Evolutionary conservation across 176 grass and related monocot genomes (phyloP), one percentile per base, ranked within the genome.

Genomic region (Microstegium vimineum): DNA sequence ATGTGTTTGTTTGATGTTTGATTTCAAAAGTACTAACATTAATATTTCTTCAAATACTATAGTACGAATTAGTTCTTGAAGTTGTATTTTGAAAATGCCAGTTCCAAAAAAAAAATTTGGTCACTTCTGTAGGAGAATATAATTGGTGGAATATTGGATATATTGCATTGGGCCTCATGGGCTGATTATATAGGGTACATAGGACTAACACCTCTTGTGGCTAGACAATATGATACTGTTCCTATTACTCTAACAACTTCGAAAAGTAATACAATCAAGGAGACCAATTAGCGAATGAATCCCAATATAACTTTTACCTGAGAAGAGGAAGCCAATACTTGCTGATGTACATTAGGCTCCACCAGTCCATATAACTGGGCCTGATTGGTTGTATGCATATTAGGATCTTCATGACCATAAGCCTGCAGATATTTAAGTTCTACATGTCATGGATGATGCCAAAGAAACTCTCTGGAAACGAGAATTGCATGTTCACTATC

Each of bases 251-350:
- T n/a, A n/a, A n/a, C n/a, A n/a, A n/a, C 0, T 6, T 18, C 30
- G 42, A 6, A 23, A 42, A 13, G 11, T 63, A 61, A 37, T 40
- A 23, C n/a, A 69, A 22, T 68, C 28, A 22, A 22, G 2, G 52
- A 76, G 16, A 61, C 26, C 40, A 47, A 60, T 56, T 26, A 9
- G 6, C 32, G 84, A 76, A 57, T 59, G 17, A 68, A 47, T 64
- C 23, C 18, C 23, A 59, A 31, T 31, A 22, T 67, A 17, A 69
- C 3, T 34, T 68, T 68, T 90, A 90, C 88, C 88, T 90, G 84
- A 83, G 88, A 86, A 40, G 78, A 51, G 59, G 88, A 90, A 74
- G 68, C 32, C 62, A 86, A 61, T 45, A 79, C 80, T 86, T 90
- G 88, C 0, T 49, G 80, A 60, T 90, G 83, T 34, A 90, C 74